Percentiles rank a stretch among this genome's conserved stretches.
Conservation (phyloP, 2,329 filamentous ascomycete genomes). For the Pyricularia sp. region DNA sequence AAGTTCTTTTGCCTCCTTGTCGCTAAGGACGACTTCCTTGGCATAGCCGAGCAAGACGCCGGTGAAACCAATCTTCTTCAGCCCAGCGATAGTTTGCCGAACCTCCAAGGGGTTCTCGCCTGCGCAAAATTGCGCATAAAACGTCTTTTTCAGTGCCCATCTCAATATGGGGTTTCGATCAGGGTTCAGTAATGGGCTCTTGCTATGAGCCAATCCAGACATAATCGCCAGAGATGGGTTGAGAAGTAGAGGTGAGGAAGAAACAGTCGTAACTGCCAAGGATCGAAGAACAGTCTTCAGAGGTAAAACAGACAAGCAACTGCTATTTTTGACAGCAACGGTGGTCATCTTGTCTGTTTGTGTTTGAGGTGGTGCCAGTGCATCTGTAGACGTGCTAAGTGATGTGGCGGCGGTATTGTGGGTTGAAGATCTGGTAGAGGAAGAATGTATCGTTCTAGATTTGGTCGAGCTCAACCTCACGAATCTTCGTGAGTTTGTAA, state of each 20-base stretch:
- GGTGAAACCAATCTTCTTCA: constrained; percentile 68
- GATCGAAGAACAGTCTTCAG: constrained; percentile 59
- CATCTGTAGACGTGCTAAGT: neutral
- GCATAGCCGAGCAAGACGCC: constrained; percentile 83
- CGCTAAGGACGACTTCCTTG: constrained; percentile 64
- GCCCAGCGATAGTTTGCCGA: constrained; percentile 47
- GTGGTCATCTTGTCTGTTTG: neutral
- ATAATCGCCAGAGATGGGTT: constrained; percentile 61
- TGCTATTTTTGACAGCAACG: neutral
- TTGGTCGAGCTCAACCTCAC: constrained; percentile 8
- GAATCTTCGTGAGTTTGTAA: neutral
- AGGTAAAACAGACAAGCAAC: constrained; percentile 56
- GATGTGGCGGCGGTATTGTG: constrained; percentile 3
- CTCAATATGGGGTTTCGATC: constrained; percentile 66
- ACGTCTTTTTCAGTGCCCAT: constrained; percentile 66
- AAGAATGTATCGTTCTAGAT: constrained; percentile 19
- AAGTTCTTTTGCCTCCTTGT: constrained; percentile 37
- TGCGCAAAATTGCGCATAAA: constrained; percentile 87
- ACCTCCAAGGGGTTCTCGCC: constrained; percentile 68
- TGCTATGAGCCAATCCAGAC: constrained; percentile 59
- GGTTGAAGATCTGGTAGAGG: constrained; percentile 13
- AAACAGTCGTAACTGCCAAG: constrained; percentile 59
- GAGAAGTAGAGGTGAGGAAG: constrained; percentile 61
- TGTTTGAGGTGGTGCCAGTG: neutral
- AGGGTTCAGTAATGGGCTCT: constrained; percentile 57